Evolutionary conservation across 129 eudicot species (phyloP), one percentile per base, ranked within the genome.

Genomic region (Deinandra increscens): DNA sequence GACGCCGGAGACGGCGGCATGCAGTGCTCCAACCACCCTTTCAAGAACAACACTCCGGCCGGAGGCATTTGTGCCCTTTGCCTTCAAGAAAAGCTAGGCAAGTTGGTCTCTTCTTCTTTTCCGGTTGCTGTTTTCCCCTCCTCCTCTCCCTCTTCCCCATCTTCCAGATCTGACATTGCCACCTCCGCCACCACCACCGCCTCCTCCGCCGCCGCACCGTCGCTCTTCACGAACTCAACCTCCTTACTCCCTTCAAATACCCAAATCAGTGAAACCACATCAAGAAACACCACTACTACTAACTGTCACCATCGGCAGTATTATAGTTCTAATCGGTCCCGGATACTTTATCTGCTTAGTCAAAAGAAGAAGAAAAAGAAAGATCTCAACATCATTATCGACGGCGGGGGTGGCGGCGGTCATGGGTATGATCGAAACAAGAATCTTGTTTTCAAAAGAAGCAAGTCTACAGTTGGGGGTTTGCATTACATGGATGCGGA

Each of bases 41-140:
- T 66, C 82, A 84, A 80, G 23, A 87, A 75, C 83, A 84, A 61
- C 79, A 77, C 85, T 53, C 82, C 96, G 3, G 71, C 76, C 3
- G 96, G 91, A 3, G 95, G 95, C 39, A 92, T 92, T 74, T 92
- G 98, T 75, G 87, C 95, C 0, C 66, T 82, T n/a, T 92, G 98
- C 71, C 95, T 92, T 38, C 96, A 92, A 79, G 98, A 92, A 74
- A 92, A 92, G 69, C 81, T 92, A 9, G 96, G 96, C 19, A 92
- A 92, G 62, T 80, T 92, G 36, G 98, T 92, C n/a, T 86, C 98
- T 14, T 84, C 96, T 31, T 92, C 98, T 37, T 86, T 83, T 12
- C 85, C 95, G 7, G 59, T 83, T 0, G 60, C 88, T 5, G 67
- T 88, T 39, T 82, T 85, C 81, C 90, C 95, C 22, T 77, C 87